Percentiles rank a stretch among this genome's conserved stretches.
These are phyloP conservation scores for Ajuga reptans DNA, from an alignment of 305 asterid genomes.

Conservation along the genomic window DNA sequence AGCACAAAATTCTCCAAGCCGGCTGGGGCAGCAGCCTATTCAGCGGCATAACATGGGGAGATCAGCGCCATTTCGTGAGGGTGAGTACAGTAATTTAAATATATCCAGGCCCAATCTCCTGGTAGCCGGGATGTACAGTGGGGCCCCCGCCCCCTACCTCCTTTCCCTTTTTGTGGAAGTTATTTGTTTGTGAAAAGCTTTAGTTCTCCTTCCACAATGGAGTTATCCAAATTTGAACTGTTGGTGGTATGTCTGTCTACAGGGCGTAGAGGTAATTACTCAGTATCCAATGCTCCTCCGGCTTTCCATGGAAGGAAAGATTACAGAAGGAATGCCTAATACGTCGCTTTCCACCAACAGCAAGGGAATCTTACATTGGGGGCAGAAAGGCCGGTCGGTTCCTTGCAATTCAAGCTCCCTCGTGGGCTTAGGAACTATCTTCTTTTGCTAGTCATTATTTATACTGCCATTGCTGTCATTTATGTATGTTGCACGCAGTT, in stretches of 20 bases:
- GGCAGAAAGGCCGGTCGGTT: conserved; percentile 12
- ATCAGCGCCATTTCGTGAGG: conserved; percentile 49
- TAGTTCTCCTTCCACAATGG: neutral
- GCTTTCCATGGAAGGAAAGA: conserved; percentile 59
- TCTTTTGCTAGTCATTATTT: conserved; percentile 11
- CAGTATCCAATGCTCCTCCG: conserved; percentile 50
- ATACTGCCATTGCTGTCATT: conserved; percentile 15
- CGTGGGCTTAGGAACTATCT: conserved; percentile 7
- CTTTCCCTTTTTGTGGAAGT: too few relatives aligned
- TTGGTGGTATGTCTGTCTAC: conserved; percentile 21
- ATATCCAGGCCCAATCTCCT: conserved; percentile 34
- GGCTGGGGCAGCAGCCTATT: conserved; percentile 51
- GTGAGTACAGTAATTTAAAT: conserved; percentile 40
- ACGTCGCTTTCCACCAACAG: conserved; percentile 16
- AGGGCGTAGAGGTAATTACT: conserved; percentile 71
- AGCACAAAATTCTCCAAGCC: conserved; percentile 58
- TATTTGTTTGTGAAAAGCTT: neutral
- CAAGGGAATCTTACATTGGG: conserved; percentile 23
- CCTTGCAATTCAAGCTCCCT: conserved; percentile 3
- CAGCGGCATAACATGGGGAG: conserved; percentile 65
- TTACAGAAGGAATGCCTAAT: conserved; percentile 49
- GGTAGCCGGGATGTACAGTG: conserved; percentile 29
- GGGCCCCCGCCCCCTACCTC: too few relatives aligned
- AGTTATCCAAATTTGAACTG: neutral
- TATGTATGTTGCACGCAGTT: conserved; percentile 21